A percentile compares a stretch with the other conserved stretches of the same genome.
These are phyloP conservation scores for Candida corydali DNA, from an alignment of 805 yeast genomes.

Conservation along the genomic window DNA sequence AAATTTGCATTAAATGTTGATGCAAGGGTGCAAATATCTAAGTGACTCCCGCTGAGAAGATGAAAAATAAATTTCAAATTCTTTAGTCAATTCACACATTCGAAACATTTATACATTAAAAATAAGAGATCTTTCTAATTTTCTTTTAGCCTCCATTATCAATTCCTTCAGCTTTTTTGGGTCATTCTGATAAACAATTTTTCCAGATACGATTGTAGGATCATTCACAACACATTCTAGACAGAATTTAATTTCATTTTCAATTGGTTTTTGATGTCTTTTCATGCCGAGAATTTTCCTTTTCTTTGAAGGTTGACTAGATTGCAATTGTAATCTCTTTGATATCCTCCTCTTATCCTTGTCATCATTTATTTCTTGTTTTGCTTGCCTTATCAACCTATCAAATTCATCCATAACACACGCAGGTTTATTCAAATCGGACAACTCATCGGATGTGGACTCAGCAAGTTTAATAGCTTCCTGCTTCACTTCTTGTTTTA, in stretches of 20 bases:
- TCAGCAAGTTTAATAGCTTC: constrained; percentile 5
- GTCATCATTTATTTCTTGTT: constrained; percentile 12
- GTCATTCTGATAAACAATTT: constrained; percentile 5
- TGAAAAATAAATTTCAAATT: too few relatives aligned
- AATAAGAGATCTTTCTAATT: constrained; percentile 1
- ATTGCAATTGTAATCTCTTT: constrained; percentile 1
- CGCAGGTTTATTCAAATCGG: constrained; percentile 3
- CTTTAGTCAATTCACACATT: too few relatives aligned
- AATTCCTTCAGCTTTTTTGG: not conserved
- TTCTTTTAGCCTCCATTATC: constrained; percentile 3
- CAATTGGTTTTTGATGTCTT: not conserved
- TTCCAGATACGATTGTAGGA: not conserved
- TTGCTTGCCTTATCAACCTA: constrained; percentile 15
- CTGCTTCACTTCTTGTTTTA: not conserved
- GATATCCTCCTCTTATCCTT: not conserved
- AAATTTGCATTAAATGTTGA: too few relatives aligned
- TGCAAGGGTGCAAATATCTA: too few relatives aligned
- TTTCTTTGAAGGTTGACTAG: not conserved
- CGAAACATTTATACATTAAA: constrained; percentile 4
- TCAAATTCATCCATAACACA: constrained; percentile 16
- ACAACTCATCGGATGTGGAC: constrained; percentile 7
- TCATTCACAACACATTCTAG: constrained; percentile 23
- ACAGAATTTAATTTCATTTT: constrained; percentile 17
- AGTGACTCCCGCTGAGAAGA: too few relatives aligned
- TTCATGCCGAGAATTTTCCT: not conserved